Percentiles rank a stretch among this genome's conserved stretches.
These are phyloP conservation scores for Medicago lupulina DNA, from an alignment of 306 rosid species.

Conservation along the genomic window DNA sequence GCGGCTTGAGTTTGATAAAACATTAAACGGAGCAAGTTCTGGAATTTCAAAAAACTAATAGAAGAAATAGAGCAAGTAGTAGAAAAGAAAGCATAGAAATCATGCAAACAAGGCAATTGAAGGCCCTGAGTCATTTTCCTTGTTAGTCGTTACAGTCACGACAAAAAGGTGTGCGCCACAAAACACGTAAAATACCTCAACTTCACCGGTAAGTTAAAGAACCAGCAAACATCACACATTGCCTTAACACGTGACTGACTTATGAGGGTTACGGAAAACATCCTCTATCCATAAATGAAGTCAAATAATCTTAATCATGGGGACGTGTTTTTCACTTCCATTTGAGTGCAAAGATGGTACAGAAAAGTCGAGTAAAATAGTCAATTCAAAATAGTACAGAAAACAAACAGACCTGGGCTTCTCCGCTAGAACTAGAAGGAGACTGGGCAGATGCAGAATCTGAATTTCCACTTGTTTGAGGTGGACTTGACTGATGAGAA, in stretches of 20 bases:
- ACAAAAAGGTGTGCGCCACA: neutral
- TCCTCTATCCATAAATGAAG: conserved; percentile 30
- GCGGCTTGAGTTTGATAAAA: conserved; percentile 1
- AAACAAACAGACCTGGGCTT: conserved; percentile 71
- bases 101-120: conserved; percentile 5
- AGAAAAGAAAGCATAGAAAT: neutral
- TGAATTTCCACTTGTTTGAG: conserved; percentile 92
- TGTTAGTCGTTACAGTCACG: neutral
- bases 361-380: conserved; percentile 6
- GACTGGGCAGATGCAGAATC: conserved; percentile 94
- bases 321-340: conserved; percentile 4
- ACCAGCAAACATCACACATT: conserved; percentile 29
- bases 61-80: neutral
- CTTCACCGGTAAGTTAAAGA: neutral
- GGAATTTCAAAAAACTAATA: conserved; percentile 23
- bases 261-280: conserved; percentile 21
- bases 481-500: conserved; percentile 93
- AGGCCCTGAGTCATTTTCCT: neutral
- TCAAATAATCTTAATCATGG: conserved; percentile 9
- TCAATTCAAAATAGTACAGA: conserved; percentile 34
- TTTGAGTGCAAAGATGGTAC: neutral
- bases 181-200: conserved; percentile 12
- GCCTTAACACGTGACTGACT: neutral
- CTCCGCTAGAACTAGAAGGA: conserved; percentile 93
- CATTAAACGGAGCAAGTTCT: conserved; percentile 12